Evolutionary conservation across 257 asterid genomes (phyloP), one percentile per base, ranked within the genome.

Genomic region (Hygrophila difformis): DNA sequence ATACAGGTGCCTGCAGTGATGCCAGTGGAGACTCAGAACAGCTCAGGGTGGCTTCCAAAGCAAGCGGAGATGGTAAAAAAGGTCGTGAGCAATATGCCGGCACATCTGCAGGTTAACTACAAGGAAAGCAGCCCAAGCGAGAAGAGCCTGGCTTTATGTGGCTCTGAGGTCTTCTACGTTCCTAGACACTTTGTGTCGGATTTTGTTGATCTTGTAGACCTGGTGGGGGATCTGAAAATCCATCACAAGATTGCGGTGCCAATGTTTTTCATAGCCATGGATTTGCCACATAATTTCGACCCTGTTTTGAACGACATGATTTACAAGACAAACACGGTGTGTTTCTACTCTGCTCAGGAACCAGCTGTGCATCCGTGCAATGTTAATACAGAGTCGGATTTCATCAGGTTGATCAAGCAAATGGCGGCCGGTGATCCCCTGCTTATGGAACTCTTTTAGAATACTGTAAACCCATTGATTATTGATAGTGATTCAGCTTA

Each of bases 381-480:
- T 12, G 80, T 91, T 22, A 62, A 89, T 6, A 74, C 77, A 10
- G 99, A 91, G 66, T 92, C 86, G 55, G 95, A 91, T 54, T 91
- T 91, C 60, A 91, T 91, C 18, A 76, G 69, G 73, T 75, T 91
- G 23, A 57, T 87, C 33, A 76, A 93, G 65, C 55, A 73, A 35
- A 86, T 91, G 99, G 96, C 99, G 1, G 93, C 92, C 0, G 99
- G 99, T 9, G 99, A 91, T 56, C 99, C 99, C 2, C 58, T 91
- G 52, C 68, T 91, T 21, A 68, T 91, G 99, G 99, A 91, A 66
- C 70, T 91, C n/a, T n/a, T n/a, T n/a, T n/a, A n/a, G n/a, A n/a
- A n/a, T n/a, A n/a, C n/a, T n/a, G n/a, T n/a, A n/a, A n/a, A n/a
- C n/a, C n/a, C n/a, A n/a, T n/a, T n/a, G n/a, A n/a, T n/a, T n/a